Evolutionary conservation across 1,284 basidiomycete species (phyloP), one percentile per base, ranked within the genome.

Genomic region (Xanthoconium separans): DNA sequence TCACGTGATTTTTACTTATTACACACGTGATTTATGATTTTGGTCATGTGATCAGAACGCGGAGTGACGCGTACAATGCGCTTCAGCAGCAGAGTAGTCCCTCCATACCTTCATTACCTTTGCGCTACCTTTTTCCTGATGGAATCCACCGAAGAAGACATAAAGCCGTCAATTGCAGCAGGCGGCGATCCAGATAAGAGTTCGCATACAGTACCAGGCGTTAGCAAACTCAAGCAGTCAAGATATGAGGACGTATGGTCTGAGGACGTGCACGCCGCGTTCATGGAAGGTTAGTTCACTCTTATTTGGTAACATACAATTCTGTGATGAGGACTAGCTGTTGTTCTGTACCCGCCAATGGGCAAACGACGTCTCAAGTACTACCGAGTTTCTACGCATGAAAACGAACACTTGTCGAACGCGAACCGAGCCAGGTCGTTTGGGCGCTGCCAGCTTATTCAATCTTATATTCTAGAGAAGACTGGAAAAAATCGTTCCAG

Each of bases 381-480:
- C 45, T 70, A 68, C 34, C 65, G 62, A 4, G 29, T 70, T 22
- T 54, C 64, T 42, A 47, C 50, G n/a, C 47, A 57, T n/a, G 56
- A 62, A 41, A 49, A 55, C 27, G 62, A 55, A 29, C 48, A 44
- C 15, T 18, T n/a, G 30, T 44, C 51, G 30, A 52, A 56, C 7
- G 42, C 54, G 24, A 62, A 57, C 37, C 56, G 51, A 2, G 29
- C 58, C 46, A 71, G 58, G 49, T 69, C 69, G 15, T 72, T 72
- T 51, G 66, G 66, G 41, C 66, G 66, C 4, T 69, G 66, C 51
- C 66, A 69, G 52, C 65, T 72, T 22, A 72, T 69, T 40, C 70
- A 72, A n/a, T 71, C 68, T 0, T 72, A 69, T 42, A 71, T 69
- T 31, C 43, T 72, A 16, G 70, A 68, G 41, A 72, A 72, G 56